These are phyloP conservation scores for Ramalina peruviana DNA, from an alignment of 495 filamentous ascomycete species.

Conservation along the genomic window DNA sequence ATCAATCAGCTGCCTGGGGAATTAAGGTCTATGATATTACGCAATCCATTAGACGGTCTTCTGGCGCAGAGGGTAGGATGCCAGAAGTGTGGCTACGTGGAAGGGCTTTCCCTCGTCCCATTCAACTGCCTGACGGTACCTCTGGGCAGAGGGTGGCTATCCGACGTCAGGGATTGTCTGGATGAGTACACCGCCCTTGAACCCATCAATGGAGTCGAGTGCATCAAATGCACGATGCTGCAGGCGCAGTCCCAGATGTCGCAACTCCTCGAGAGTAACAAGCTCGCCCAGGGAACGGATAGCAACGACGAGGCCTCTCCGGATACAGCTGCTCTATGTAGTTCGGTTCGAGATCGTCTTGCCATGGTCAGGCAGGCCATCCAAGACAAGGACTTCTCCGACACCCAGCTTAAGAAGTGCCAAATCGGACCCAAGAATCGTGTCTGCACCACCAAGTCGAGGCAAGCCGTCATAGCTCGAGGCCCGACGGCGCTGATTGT, in stretches of 20 bases:
- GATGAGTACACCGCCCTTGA: slow-evolving; percentile 78
- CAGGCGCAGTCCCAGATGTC: slow-evolving; percentile 33
- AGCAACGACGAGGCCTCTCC: neutral
- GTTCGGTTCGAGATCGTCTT: slow-evolving; percentile 36
- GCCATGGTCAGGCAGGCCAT: slow-evolving; percentile 51
- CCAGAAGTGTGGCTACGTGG: slow-evolving; percentile 69
- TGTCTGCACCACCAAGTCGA: slow-evolving; percentile 65
- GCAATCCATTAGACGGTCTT: slow-evolving; percentile 74
- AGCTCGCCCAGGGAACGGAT: neutral
- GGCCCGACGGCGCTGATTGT: slow-evolving; percentile 65
- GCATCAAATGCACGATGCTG: slow-evolving; percentile 76
- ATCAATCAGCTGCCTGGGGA: slow-evolving; percentile 8
- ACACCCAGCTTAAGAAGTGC: slow-evolving; percentile 57
- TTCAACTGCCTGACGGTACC: slow-evolving; percentile 90
- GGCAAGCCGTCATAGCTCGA: slow-evolving; percentile 73
- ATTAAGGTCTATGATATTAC: slow-evolving; percentile 15
- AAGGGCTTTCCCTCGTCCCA: slow-evolving; percentile 73
- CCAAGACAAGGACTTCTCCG: slow-evolving; percentile 66
- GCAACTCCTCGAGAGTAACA: slow-evolving; percentile 22
- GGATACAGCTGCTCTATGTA: slow-evolving; percentile 12
- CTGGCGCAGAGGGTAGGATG: slow-evolving; percentile 85
- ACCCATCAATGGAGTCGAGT: slow-evolving; percentile 74
- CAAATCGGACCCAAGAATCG: slow-evolving; percentile 54
- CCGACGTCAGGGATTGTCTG: slow-evolving; percentile 62
- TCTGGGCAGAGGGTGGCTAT: slow-evolving; percentile 41